Conservation (phyloP, 805 yeast species). For the Saccharomycopsis selenospora region DNA sequence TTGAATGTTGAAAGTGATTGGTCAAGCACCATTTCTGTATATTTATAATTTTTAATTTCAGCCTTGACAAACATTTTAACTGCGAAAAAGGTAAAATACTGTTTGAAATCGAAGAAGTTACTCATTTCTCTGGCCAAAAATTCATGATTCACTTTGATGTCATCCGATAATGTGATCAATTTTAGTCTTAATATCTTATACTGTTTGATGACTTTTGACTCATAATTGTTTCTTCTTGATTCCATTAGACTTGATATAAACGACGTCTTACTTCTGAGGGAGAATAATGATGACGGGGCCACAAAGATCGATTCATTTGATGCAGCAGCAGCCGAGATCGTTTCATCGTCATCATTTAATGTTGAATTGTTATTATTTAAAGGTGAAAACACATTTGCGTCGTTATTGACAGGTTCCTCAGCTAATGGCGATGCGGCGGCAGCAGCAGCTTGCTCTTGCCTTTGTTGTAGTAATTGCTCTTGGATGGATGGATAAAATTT, state of each 20-base stretch:
- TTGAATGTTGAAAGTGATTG: too few relatives aligned
- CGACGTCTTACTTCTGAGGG: slow-evolving; percentile 25
- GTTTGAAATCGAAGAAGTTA: slow-evolving; percentile 46
- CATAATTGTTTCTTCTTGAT: slow-evolving; percentile 42
- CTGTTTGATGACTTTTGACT: slow-evolving; percentile 34
- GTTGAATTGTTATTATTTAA: too few relatives aligned
- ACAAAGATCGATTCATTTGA: too few relatives aligned
- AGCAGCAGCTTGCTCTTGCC: too few relatives aligned
- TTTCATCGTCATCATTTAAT: too few relatives aligned
- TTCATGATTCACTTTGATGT: slow-evolving; percentile 52
- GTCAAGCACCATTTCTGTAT: slow-evolving; percentile 6
- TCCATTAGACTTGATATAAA: slow-evolving; percentile 38
- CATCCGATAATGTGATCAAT: slow-evolving; percentile 37
- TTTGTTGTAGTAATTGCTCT: too few relatives aligned
- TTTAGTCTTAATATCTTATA: slow-evolving; percentile 35
- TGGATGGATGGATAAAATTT: slow-evolving; percentile 24
- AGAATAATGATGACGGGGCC: too few relatives aligned
- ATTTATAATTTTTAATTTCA: slow-evolving; percentile 27
- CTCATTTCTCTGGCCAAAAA: slow-evolving; percentile 55
- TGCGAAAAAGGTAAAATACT: slow-evolving; percentile 33
- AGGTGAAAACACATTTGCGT: slow-evolving; percentile 23
- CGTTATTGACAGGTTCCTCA: slow-evolving; percentile 12
- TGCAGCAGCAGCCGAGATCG: too few relatives aligned
- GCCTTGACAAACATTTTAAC: slow-evolving; percentile 31
- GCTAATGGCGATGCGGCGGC: too few relatives aligned